Base-by-base conservation (phyloP, 805 yeast genomes). In the Naumovozyma dairenensis region DNA sequence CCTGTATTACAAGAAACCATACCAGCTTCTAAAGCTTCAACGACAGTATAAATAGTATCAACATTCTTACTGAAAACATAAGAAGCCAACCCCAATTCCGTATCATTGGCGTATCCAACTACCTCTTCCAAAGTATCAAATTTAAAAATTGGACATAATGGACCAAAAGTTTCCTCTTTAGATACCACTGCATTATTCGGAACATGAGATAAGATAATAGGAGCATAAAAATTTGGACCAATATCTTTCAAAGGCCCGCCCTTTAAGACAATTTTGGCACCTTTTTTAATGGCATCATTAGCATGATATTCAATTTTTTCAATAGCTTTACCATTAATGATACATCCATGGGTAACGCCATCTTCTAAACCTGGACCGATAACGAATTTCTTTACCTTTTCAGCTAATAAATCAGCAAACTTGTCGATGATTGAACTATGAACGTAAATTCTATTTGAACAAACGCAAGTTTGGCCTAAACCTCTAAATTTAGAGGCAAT, bases 1-100 rank as follows among this genome's bases (percentile, higher is more conserved):
- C 78, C 78, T 6, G 74, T 69, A 55, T 75, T 76, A 29, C 74
- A 73, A 27, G 76, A 64, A 16, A 75, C 79, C 78, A 73, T 74
- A 27, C 82, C 82, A n/a, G 67, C 48, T 51, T 76, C 81, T 42
- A 76, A 56, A 17, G 66, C 71, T 48, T 72, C 78, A 10, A 75
- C 60, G 40, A 74, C 68, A 15, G 66, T 59, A 57, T 67, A 70
- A 16, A 71, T 55, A 10, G 71, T 72, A 43, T 67, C 65, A 33
- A 71, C 49, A 45, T 66, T 66, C 40, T 69, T 66, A 4, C 78
- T 62, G 52, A 72, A 76, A 9, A 77, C 67, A 45, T 74, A 74
- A 2, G 79, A 62, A 4, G 80, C 79, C 40, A 76, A 63, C 16
- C 82, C 83, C 37, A 62, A 69, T 20, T 63, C 66, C 21, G 72